Base-by-base conservation (phyloP, 2,329 filamentous ascomycete species). In the Fusarium sp. region DNA sequence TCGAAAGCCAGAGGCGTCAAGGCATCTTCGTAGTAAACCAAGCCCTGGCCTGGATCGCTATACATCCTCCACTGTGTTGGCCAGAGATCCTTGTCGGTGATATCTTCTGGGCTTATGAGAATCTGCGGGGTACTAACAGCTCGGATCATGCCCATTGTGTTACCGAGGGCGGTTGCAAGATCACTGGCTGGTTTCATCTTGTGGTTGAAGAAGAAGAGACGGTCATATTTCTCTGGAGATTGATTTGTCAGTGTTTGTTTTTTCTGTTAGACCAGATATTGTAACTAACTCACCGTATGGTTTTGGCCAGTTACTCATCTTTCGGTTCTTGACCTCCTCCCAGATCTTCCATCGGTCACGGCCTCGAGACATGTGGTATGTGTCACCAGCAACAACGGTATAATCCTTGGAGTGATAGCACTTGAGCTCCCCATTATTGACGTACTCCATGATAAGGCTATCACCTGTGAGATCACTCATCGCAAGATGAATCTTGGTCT, bases 121-220 rank as follows among this genome's bases (percentile, higher is more conserved):
- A 54, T 11, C 53, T 63, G 57, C 14, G 67, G 67, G 20, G 42
- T 58, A 46, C 64, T 68, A 29, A 71, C 53, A 31, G 52, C 53
- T 23, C 66, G 60, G 45, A 71, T 63, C 69, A 70, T 70, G 29
- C 61, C 64, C 13, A 61, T 62, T 11, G 46, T 47, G 43, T 52
- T 55, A 35, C 51, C 50, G 11, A 67, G n/a, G 31, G 68, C 66
- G 5, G 55, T 53, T n/a, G 41, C 51, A 13, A 51, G 18, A 35
- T 61, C 50, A 4, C n/a, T 17, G 13, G 63, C 45, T 10, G 27
- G 35, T 17, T 55, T 59, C 13, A 67, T 54, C 11, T 54, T n/a
- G 31, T 40, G 20, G 43, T 67, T 69, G 46, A 56, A 65, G 36
- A 55, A 51, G 40, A 60, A 50, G 20, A 69, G 67, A 18, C 67